phyloP scores from a whole-genome alignment of 2,329 filamentous ascomycete genomes.

The Pseudovirgaria hyperparasitica region DNA sequence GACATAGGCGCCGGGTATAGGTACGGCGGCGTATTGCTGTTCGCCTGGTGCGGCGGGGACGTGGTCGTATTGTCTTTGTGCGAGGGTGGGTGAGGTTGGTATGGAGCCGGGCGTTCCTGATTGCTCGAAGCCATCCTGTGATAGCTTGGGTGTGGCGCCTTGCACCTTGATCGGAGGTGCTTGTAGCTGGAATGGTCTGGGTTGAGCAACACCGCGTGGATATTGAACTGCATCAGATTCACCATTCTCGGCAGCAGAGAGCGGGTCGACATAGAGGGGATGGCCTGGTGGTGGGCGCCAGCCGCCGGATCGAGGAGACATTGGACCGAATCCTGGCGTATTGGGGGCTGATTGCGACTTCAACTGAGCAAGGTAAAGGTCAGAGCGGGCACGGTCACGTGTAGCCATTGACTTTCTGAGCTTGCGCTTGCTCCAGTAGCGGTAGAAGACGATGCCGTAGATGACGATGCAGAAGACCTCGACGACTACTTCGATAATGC shows the following conservation, averaged over 20 bases:
- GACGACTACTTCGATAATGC: slow-evolving; percentile 90
- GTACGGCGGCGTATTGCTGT: slow-evolving; percentile 71
- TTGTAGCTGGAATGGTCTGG: slow-evolving; percentile 70
- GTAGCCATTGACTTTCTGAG: slow-evolving; percentile 94
- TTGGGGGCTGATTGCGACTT: slow-evolving; percentile 78
- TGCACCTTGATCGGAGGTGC: slow-evolving; percentile 70
- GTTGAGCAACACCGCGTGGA: slow-evolving; percentile 32
- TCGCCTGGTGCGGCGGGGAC: slow-evolving; percentile 64
- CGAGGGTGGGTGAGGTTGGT: slow-evolving; percentile 23
- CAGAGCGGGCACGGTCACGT: slow-evolving; percentile 84
- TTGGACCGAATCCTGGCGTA: slow-evolving; percentile 69
- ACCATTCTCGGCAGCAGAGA: slow-evolving; percentile 40
- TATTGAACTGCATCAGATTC: slow-evolving; percentile 26
- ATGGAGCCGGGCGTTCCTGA: slow-evolving; percentile 21
- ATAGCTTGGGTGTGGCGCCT: slow-evolving; percentile 58
- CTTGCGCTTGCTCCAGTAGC: slow-evolving; percentile 91
- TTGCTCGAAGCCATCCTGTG: slow-evolving; percentile 51
- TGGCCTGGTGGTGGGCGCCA: slow-evolving; percentile 33
- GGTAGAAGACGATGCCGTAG: slow-evolving; percentile 92
- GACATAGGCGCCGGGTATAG: slow-evolving; percentile 76
- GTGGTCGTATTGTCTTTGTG: slow-evolving; percentile 46
- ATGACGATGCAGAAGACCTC: slow-evolving; percentile 84
- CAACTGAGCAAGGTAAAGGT: slow-evolving; percentile 70
- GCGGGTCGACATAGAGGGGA: slow-evolving; percentile 28
- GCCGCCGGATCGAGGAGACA: slow-evolving; percentile 46